Evolutionary conservation across 345 rosid genomes (phyloP).

Genomic region (Barbarea vulgaris): DNA sequence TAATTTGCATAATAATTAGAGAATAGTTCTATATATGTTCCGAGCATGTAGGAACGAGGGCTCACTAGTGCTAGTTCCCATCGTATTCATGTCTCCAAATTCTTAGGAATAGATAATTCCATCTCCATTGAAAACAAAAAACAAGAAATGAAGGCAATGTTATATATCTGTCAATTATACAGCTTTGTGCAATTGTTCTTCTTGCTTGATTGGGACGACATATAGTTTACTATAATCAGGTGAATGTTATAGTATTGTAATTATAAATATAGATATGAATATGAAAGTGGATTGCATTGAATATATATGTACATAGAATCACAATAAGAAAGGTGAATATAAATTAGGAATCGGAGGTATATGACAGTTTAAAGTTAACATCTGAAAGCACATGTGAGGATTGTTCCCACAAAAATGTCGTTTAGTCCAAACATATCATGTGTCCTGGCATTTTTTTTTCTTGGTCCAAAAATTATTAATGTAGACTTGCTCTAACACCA

Average conservation of each 20-base stretch:
- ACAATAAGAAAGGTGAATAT: neutral
- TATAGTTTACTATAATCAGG: neutral
- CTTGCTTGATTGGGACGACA: neutral
- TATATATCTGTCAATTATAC: neutral
- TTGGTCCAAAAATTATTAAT: neutral
- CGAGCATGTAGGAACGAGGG: neutral
- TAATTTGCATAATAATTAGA: neutral
- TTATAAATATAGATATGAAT: neutral
- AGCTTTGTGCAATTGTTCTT: neutral
- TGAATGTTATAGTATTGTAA: neutral
- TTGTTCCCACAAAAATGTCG: constrained; percentile 37
- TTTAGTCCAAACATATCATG: constrained; percentile 36
- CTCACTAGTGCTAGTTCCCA: neutral
- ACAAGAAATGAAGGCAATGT: too few relatives aligned
- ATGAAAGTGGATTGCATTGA: neutral
- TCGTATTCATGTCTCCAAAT: neutral
- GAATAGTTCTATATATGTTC: neutral
- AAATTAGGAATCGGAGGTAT: constrained; percentile 18
- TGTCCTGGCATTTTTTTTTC: constrained; percentile 22
- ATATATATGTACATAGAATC: neutral
- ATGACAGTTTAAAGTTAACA: constrained; percentile 10
- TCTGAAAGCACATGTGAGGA: constrained; percentile 35
- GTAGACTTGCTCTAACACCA: constrained; percentile 3
- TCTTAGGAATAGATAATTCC: neutral
- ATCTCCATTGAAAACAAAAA: neutral